Evolutionary conservation across 2,329 filamentous ascomycete species (phyloP).

Genomic region (Zasmidium angulare): DNA sequence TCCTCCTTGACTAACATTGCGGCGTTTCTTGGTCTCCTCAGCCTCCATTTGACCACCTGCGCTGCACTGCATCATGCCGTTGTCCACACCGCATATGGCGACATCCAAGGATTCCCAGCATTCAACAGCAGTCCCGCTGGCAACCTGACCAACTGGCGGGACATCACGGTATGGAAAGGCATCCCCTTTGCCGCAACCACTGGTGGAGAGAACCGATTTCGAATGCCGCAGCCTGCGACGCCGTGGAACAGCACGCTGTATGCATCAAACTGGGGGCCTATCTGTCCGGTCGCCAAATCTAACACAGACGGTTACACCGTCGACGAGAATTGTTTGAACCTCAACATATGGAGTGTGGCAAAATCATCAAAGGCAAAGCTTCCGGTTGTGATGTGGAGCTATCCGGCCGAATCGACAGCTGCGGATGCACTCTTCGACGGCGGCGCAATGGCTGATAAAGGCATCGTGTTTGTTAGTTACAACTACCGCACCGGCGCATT

Average conservation of each 20-base stretch:
- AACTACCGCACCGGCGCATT: constrained; percentile 52
- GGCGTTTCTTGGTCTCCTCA: neutral
- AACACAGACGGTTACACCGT: neutral
- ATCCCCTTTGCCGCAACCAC: neutral
- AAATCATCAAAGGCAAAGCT: neutral
- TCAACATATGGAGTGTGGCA: neutral
- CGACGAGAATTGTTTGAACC: neutral
- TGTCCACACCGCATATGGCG: neutral
- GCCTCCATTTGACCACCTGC: neutral
- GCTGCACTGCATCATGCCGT: neutral
- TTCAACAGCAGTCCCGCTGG: constrained; percentile 4
- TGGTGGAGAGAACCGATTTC: neutral
- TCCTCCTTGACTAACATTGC: no score
- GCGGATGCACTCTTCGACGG: neutral
- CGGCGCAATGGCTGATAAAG: neutral
- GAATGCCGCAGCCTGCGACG: neutral
- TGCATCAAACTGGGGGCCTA: neutral
- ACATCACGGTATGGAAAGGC: constrained; percentile 1
- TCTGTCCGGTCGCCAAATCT: neutral
- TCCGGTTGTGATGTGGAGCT: constrained; percentile 1
- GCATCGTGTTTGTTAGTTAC: constrained; percentile 37
- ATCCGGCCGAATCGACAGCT: neutral
- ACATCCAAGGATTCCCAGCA: neutral
- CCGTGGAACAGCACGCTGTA: neutral
- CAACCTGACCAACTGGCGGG: neutral